Percentiles rank a stretch among this genome's conserved stretches.
These are phyloP conservation scores for Mycena indigotica DNA, from an alignment of 768 basidiomycete genomes.

Conservation along the genomic window DNA sequence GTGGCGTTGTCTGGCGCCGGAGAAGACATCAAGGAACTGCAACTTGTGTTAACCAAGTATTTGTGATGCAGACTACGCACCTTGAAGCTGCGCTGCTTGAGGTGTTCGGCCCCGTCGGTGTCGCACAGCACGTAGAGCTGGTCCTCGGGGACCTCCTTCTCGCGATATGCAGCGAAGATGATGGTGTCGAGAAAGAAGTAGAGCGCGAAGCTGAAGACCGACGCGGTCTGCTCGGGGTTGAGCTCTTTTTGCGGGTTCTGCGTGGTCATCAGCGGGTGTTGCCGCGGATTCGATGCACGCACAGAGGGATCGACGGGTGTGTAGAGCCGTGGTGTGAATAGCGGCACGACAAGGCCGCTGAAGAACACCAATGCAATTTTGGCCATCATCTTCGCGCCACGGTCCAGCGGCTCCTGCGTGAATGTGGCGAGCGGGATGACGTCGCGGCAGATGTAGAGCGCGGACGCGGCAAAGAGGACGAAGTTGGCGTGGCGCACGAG, in stretches of 20 bases:
- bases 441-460: conserved; percentile 56
- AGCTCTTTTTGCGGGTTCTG: conserved; percentile 35
- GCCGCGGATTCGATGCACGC: too few species aligned
- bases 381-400: conserved; percentile 53
- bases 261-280: too few species aligned
- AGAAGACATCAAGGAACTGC: conserved; percentile 36
- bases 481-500: conserved; percentile 1
- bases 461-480: conserved; percentile 35
- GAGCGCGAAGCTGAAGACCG: conserved; percentile 42
- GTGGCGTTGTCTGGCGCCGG: conserved; percentile 43
- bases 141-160: conserved; percentile 50
- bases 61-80: conserved; percentile 26
- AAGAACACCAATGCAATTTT: conserved; percentile 46
- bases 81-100: conserved; percentile 31
- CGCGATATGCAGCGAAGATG: conserved; percentile 44
- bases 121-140: conserved; percentile 65
- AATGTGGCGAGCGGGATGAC: conserved; percentile 62
- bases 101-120: conserved; percentile 42
- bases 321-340: conserved; percentile 55
- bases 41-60: background rate
- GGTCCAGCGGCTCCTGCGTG: conserved; percentile 46
- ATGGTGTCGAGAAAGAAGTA: conserved; percentile 60
- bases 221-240: conserved; percentile 54
- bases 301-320: conserved; percentile 56
- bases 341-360: conserved; percentile 51